Conservation (phyloP, 2,329 filamentous ascomycete genomes). For the Knoxdaviesia capensis region DNA sequence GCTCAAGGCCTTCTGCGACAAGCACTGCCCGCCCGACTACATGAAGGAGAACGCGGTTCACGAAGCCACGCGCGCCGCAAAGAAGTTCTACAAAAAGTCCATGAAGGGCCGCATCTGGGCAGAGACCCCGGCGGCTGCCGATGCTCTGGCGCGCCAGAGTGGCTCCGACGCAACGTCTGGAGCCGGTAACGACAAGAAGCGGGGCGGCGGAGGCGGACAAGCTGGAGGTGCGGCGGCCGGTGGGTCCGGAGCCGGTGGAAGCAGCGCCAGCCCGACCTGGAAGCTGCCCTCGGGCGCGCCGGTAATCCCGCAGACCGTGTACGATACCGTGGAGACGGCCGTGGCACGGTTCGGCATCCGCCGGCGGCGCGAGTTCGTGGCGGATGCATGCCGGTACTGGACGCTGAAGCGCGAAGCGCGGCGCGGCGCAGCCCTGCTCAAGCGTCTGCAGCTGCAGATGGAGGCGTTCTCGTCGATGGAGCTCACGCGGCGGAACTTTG, state of each 20-base stretch:
- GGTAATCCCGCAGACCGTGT: slow-evolving; percentile 76
- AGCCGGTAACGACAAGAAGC: not conserved
- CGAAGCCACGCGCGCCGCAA: slow-evolving; percentile 60
- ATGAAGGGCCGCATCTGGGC: slow-evolving; percentile 88
- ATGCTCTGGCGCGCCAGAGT: slow-evolving; percentile 55
- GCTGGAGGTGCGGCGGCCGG: not conserved
- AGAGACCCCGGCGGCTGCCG: slow-evolving; percentile 67
- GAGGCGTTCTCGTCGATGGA: slow-evolving; percentile 97
- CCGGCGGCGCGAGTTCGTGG: slow-evolving; percentile 80
- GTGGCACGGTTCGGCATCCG: slow-evolving; percentile 60
- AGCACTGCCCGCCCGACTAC: slow-evolving; percentile 81
- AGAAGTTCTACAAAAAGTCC: slow-evolving; percentile 71
- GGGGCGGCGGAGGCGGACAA: too few species aligned
- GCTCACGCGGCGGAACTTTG: slow-evolving; percentile 84
- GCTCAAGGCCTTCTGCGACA: slow-evolving; percentile 89
- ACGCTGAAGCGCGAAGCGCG: slow-evolving; percentile 88
- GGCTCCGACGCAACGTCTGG: not conserved
- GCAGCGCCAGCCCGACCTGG: slow-evolving; percentile 32
- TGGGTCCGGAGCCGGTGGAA: not conserved
- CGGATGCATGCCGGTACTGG: slow-evolving; percentile 93
- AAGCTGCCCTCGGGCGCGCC: slow-evolving; percentile 87
- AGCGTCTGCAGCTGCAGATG: slow-evolving; percentile 83
- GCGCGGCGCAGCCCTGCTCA: slow-evolving; percentile 75
- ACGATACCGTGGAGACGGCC: slow-evolving; percentile 67
- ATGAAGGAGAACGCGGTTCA: slow-evolving; percentile 69